Evolutionary conservation across 2,329 filamentous ascomycete species (phyloP).

Genomic region (Fusarium scirpi): DNA sequence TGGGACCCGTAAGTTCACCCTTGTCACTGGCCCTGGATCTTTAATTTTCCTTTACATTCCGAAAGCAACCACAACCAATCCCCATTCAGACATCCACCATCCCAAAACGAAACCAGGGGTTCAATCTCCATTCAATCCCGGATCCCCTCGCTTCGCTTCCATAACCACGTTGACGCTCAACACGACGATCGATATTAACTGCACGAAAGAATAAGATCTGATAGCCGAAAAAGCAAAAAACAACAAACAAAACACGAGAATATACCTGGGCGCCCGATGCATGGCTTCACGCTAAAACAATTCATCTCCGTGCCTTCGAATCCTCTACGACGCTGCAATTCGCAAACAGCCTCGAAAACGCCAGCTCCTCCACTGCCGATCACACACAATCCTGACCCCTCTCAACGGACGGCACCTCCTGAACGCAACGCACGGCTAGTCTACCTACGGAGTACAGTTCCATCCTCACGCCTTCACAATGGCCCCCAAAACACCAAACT

Average conservation of each 20-base stretch:
- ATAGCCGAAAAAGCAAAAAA: not conserved
- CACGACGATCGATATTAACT: conserved; percentile 3
- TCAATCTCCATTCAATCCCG: conserved; percentile 1
- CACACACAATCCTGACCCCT: conserved; percentile 14
- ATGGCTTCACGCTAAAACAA: not conserved
- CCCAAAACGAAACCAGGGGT: conserved; percentile 32
- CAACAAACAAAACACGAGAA: not conserved
- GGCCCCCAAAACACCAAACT: conserved; percentile 45
- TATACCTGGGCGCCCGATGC: conserved; percentile 12
- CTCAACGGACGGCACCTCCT: not conserved
- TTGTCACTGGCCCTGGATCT: conserved; percentile 31
- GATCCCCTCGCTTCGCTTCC: conserved; percentile 2
- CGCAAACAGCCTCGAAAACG: conserved; percentile 27
- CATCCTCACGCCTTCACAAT: conserved; percentile 9
- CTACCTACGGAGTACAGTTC: not conserved
- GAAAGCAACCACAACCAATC: conserved; percentile 15
- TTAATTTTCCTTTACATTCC: conserved; percentile 34
- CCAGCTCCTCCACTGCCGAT: conserved; percentile 33
- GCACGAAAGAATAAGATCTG: not conserved
- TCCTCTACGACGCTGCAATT: conserved; percentile 25
- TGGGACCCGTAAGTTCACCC: conserved; percentile 20
- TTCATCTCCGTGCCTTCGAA: not conserved
- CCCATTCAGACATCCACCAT: conserved; percentile 17
- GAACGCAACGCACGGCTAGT: conserved; percentile 21
- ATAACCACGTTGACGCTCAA: not conserved